Base-by-base conservation (phyloP, 805 yeast genomes). In the Pichia eremophila region DNA sequence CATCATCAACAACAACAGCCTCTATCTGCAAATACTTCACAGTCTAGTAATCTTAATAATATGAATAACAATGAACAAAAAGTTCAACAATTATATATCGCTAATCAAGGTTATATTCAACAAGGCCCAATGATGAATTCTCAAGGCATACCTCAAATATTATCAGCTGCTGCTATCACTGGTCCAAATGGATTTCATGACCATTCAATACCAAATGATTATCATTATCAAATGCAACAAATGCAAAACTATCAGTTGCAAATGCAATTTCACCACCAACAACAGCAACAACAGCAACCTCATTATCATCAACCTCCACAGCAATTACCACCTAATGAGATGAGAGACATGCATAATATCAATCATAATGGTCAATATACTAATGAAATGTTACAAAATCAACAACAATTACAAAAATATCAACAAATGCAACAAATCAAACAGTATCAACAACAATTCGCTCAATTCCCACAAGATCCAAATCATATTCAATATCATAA, bases 211-310 rank as follows among this genome's bases (percentile, higher is more conserved):
- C 36, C 32, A 12, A 29, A 29, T 12, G 32, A 29, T 10, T 29
- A 34, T 34, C 44, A 40, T 18, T 8, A 18, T 6, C 48, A 32
- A 15, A 37, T 28, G 17, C 50, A 36, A 18, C 42, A 29, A 28
- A 42, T 28, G 14, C 37, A 41, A 15, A 35, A 32, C 9, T 17
- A 46, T n/a, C 53, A 39, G 11, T 46, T 28, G 15, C 49, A 25
- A 11, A 41, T 37, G 39, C 40, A 29, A 5, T 51, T 36, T 18
- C 42, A 34, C 14, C 49, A 29, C 15, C 52, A 42, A 39, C 48
- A 41, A 37, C 47, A 39, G 34, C 43, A 27, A 5, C 46, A 42
- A 25, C 41, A 40, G 9, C 51, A 38, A 15, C 51, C 17, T 8
- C 47, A 19, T 5, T 25, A 17, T 8, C 41, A 27, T 5, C 17